phyloP scores from a whole-genome alignment of 2,329 filamentous ascomycete genomes.

The Beauveria asiatica region DNA sequence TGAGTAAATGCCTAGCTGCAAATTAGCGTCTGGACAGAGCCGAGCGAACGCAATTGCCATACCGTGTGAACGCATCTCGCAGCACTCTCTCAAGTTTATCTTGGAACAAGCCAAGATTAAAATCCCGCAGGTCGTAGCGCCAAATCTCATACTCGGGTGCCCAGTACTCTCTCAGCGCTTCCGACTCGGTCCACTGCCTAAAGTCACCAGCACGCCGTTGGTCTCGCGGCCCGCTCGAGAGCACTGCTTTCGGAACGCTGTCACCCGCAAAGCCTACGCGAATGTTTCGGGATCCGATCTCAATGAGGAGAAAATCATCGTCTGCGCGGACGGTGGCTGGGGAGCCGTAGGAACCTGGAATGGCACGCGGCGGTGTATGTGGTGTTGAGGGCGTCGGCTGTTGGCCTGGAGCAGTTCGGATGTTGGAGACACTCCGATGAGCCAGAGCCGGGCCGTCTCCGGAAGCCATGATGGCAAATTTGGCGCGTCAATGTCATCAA shows the following conservation, averaged over 20 bases:
- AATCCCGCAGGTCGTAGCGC: conserved; percentile 60
- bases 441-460: conserved; percentile 36
- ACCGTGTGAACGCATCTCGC: conserved; percentile 75
- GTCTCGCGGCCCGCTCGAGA: conserved; percentile 67
- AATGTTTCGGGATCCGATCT: conserved; percentile 71
- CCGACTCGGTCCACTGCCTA: conserved; percentile 54
- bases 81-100: conserved; percentile 82
- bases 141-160: conserved; percentile 65
- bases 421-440: conserved; percentile 51
- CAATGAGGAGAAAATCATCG: conserved; percentile 77
- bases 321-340: conserved; percentile 59
- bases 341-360: conserved; percentile 49
- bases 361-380: conserved; percentile 50
- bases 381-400: conserved; percentile 28
- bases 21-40: not conserved
- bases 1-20: conserved; percentile 46
- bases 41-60: conserved; percentile 32
- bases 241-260: conserved; percentile 59
- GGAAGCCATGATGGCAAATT: conserved; percentile 32
- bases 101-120: conserved; percentile 71
- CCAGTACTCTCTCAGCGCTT: conserved; percentile 44
- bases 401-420: conserved; percentile 29
- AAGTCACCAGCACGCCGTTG: conserved; percentile 76
- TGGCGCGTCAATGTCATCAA: not conserved
- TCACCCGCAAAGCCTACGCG: conserved; percentile 84